These are phyloP conservation scores for Aspergillus brunneoviolaceus DNA, from an alignment of 2,329 filamentous ascomycete species.

Conservation along the genomic window DNA sequence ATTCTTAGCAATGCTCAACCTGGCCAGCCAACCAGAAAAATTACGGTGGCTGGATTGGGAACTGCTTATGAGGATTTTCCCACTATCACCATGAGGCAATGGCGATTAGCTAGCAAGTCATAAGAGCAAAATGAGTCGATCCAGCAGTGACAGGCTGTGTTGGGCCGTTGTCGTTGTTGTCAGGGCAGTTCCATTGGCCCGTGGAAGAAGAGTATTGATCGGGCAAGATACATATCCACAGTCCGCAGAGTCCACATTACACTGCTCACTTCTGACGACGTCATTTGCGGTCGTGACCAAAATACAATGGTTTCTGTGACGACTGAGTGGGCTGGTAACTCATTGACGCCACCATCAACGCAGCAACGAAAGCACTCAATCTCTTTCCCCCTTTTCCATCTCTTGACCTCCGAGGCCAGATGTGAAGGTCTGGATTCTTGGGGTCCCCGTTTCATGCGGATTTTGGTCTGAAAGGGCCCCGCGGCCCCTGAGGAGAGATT, in stretches of 20 bases:
- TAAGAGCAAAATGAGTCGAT: slow-evolving; percentile 2
- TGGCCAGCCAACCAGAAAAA: slow-evolving; percentile 19
- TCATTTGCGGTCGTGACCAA: background rate
- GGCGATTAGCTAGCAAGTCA: slow-evolving; percentile 4
- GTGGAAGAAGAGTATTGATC: background rate
- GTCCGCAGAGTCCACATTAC: background rate
- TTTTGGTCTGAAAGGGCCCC: background rate
- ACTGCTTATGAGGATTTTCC: slow-evolving; percentile 23
- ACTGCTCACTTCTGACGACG: background rate
- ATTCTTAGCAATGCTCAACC: slow-evolving; percentile 2
- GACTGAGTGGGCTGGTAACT: background rate
- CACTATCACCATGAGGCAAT: background rate
- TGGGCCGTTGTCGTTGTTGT: background rate
- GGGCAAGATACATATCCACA: background rate
- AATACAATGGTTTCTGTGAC: slow-evolving; percentile 1
- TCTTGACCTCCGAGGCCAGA: background rate
- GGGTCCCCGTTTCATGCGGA: slow-evolving; percentile 4
- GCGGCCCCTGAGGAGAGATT: slow-evolving; percentile 2
- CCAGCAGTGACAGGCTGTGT: background rate
- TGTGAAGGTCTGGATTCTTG: slow-evolving; percentile 2
- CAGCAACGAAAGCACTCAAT: background rate
- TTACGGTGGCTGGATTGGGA: slow-evolving; percentile 36
- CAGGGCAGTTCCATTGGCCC: background rate
- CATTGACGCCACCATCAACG: slow-evolving; percentile 8
- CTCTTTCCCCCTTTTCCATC: background rate